Base-by-base conservation (phyloP, 2,329 filamentous ascomycete genomes). In the Clonostachys sp. region DNA sequence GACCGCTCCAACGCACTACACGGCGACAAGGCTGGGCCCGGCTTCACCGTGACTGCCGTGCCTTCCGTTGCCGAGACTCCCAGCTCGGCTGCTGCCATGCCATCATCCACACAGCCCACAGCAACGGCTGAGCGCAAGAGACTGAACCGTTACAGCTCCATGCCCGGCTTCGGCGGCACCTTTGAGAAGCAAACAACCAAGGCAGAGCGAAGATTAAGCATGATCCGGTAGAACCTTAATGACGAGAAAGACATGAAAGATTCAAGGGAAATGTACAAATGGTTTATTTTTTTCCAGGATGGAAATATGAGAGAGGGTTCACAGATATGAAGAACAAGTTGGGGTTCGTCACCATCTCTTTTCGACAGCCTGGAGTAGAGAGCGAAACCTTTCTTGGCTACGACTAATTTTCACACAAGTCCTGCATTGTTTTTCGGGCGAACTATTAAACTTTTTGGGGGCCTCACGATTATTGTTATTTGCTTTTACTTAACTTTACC, bases 131-230 rank as follows among this genome's bases (percentile, higher is more conserved):
- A 66, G 53, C 71, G 75, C 53, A 80, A 78, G 70, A 67, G 70
- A 48, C 52, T 78, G 56, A 76, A 77, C 65, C 70, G 78, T 45
- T 75, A 79, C 65, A 78, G 74, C 50, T 74, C 75, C 24, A 79
- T 82, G 65, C 73, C 78, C 5, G 73, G 74, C 42, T 81, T 82
- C 48, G 74, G 75, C 17, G 54, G 59, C 41, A 52, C 49, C 36
- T 73, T 70, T 12, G 47, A 47, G 20, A 67, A 67, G 62, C 61
- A 66, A 46, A 61, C 56, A 51, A 56, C 61, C 17, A 54, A 60
- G 24, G 55, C 62, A 12, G 67, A 75, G 51, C 73, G 73, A 64
- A 65, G 71, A 51, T 59, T 64, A 49, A 70, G 66, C 61, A 65
- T 64, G 59, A 61, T 66, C 46, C 61, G 64, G 57, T 67, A 54